These are phyloP conservation scores for Aspergillus carbonarius DNA, from an alignment of 2,329 filamentous ascomycete genomes.

Conservation along the genomic window DNA sequence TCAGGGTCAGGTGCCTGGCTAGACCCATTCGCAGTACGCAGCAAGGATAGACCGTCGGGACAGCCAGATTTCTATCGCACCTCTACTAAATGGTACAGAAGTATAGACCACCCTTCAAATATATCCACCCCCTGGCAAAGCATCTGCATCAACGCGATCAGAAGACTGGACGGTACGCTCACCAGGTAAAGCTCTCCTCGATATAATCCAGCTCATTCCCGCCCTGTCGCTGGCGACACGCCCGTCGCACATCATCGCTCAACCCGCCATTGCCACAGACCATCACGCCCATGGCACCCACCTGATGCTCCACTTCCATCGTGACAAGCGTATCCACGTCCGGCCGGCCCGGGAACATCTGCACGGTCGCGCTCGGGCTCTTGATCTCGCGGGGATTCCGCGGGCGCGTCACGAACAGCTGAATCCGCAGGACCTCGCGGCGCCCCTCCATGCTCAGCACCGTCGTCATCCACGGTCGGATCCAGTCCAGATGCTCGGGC, in stretches of 20 bases:
- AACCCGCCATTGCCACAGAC: slow-evolving; percentile 75
- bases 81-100: too few species aligned
- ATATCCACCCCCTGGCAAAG: too few species aligned
- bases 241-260: slow-evolving; percentile 71
- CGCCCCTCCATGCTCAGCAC: slow-evolving; percentile 78
- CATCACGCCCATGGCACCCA: slow-evolving; percentile 85
- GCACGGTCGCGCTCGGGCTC: slow-evolving; percentile 74
- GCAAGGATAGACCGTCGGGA: too few species aligned
- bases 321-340: slow-evolving; percentile 74
- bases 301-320: slow-evolving; percentile 78
- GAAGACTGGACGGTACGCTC: slow-evolving; percentile 23
- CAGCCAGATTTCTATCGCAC: too few species aligned
- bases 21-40: too few species aligned
- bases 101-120: too few species aligned
- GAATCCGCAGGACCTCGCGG: slow-evolving; percentile 77
- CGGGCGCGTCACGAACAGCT: slow-evolving; percentile 87
- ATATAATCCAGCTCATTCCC: slow-evolving; percentile 68
- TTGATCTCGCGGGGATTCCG: slow-evolving; percentile 76
- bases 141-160: background rate
- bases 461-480: slow-evolving; percentile 75
- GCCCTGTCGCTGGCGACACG: slow-evolving; percentile 64
- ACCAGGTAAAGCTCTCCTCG: slow-evolving; percentile 69
- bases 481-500: slow-evolving; percentile 85
- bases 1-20: too few species aligned
- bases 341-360: slow-evolving; percentile 88